phyloP scores from a whole-genome alignment of 2,329 filamentous ascomycete species.

The Cladosporium halotolerans region DNA sequence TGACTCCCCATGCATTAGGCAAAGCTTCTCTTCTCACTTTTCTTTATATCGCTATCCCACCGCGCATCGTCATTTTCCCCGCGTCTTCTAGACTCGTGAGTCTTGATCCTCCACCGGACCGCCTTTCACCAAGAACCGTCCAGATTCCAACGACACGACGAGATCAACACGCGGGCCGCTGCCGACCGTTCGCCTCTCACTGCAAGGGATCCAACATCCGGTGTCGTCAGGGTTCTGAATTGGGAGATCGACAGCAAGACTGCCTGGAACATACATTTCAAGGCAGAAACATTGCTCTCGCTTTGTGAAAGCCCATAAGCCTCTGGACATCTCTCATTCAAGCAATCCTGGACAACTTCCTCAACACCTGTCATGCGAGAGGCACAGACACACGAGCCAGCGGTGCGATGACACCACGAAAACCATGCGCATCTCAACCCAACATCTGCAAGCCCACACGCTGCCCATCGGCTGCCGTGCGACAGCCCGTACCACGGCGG shows the following conservation, averaged over 20 bases:
- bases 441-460: slow-evolving; percentile 23
- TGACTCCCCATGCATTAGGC: slow-evolving; percentile 7
- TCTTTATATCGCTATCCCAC: slow-evolving; percentile 10
- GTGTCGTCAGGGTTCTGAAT: slow-evolving; percentile 11
- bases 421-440: slow-evolving; percentile 16
- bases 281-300: not conserved
- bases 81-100: too few species aligned
- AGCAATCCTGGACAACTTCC: slow-evolving; percentile 3
- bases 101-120: too few species aligned
- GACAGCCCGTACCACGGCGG: slow-evolving; percentile 12
- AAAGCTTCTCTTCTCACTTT: slow-evolving; percentile 6
- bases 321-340: not conserved
- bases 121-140: slow-evolving; percentile 4
- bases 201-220: slow-evolving; percentile 16
- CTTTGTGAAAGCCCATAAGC: not conserved
- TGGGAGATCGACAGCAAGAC: slow-evolving; percentile 7
- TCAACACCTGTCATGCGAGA: slow-evolving; percentile 18
- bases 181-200: slow-evolving; percentile 10
- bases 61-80: slow-evolving; percentile 17
- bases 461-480: slow-evolving; percentile 19
- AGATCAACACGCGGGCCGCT: slow-evolving; percentile 15
- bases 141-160: slow-evolving; percentile 9
- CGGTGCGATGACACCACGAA: slow-evolving; percentile 23
- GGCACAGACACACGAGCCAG: slow-evolving; percentile 15
- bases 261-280: too few species aligned